Conservation (phyloP, 306 rosid species). For the Lupinus albus region DNA sequence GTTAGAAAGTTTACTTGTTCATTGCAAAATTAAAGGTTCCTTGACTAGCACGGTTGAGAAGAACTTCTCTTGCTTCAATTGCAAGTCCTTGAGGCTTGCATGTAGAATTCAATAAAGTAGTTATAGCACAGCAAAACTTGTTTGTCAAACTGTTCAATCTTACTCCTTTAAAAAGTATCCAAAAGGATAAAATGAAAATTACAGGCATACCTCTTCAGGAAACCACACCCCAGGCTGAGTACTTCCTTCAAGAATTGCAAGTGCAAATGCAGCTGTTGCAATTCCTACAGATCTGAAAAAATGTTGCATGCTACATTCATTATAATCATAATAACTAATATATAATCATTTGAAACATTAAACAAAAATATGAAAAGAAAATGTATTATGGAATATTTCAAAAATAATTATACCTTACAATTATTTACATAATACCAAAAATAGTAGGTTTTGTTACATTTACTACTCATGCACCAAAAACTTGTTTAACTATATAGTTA, state of each 20-base stretch:
- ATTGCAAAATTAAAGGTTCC: slow-evolving; percentile 80
- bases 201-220: slow-evolving; percentile 80
- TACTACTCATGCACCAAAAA: background rate
- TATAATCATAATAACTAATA: slow-evolving; percentile 21
- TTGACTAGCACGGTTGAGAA: slow-evolving; percentile 81
- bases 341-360: background rate
- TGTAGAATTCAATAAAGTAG: slow-evolving; percentile 31
- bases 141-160: background rate
- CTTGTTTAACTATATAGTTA: background rate
- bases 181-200: background rate
- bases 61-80: slow-evolving; percentile 81
- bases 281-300: slow-evolving; percentile 75
- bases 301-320: slow-evolving; percentile 22
- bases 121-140: slow-evolving; percentile 21
- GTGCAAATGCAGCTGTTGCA: slow-evolving; percentile 80
- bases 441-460: background rate
- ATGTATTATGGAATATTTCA: slow-evolving; percentile 12
- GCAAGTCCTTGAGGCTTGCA: slow-evolving; percentile 86
- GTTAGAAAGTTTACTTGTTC: slow-evolving; percentile 62
- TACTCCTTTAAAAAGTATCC: background rate
- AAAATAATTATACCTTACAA: slow-evolving; percentile 6
- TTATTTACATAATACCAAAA: background rate
- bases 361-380: background rate
- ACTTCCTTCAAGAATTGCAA: slow-evolving; percentile 90
- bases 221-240: slow-evolving; percentile 96